Evolutionary conservation across 768 basidiomycete species (phyloP).

Genomic region (Termitomyces sp.): DNA sequence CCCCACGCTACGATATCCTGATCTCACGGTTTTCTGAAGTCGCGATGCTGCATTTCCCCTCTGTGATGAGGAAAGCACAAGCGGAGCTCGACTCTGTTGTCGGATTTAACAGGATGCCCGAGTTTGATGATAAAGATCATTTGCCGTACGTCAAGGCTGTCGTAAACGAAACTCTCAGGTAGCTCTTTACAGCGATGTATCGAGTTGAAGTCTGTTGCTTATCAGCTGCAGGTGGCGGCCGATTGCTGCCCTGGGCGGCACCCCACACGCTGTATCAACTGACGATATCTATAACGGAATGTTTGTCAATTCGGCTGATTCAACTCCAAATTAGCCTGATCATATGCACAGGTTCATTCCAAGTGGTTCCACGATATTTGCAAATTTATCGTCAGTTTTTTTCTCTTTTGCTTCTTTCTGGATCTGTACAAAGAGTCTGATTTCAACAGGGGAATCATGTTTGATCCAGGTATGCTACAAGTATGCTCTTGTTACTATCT

Average conservation of each 20-base stretch:
- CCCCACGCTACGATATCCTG: neutral
- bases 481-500: neutral
- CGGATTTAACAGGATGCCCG: slow-evolving; percentile 8
- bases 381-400: slow-evolving; percentile 5
- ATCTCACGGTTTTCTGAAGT: neutral
- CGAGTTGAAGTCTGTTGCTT: neutral
- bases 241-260: slow-evolving; percentile 8
- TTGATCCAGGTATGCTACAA: slow-evolving; percentile 6
- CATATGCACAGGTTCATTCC: slow-evolving; percentile 7
- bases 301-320: neutral
- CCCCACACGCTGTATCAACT: slow-evolving; percentile 10
- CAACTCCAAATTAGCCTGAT: neutral
- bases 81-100: slow-evolving; percentile 12
- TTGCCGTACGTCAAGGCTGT: slow-evolving; percentile 14
- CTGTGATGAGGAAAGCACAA: slow-evolving; percentile 18
- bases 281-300: slow-evolving; percentile 11
- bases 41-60: slow-evolving; percentile 12
- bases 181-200: neutral
- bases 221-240: slow-evolving; percentile 11
- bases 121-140: slow-evolving; percentile 6
- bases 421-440: neutral
- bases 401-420: neutral
- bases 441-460: slow-evolving; percentile 6
- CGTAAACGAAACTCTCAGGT: slow-evolving; percentile 13
- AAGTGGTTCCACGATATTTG: slow-evolving; percentile 8